Conservation (phyloP, 2,329 filamentous ascomycete species). For the Fusarium sp. region DNA sequence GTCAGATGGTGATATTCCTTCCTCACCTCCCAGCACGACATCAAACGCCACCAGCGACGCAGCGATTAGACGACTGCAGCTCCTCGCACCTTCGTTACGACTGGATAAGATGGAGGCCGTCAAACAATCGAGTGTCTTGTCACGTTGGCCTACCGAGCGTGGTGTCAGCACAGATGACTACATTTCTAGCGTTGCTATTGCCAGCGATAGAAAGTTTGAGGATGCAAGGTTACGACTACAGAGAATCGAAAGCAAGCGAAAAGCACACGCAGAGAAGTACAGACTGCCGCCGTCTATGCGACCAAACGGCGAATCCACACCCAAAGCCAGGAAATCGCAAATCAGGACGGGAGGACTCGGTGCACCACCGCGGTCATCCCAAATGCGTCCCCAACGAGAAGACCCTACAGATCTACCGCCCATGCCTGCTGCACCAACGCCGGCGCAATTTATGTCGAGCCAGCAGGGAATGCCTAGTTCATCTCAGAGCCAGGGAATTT, state of each 20-base stretch:
- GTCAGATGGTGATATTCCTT: constrained; percentile 37
- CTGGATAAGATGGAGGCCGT: constrained; percentile 44
- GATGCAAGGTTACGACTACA: constrained; percentile 52
- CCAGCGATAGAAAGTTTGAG: constrained; percentile 53
- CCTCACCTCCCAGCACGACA: constrained; percentile 32
- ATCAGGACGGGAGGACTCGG: constrained; percentile 1
- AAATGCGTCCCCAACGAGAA: constrained; percentile 23
- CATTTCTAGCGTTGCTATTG: constrained; percentile 54
- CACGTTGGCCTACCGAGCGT: constrained; percentile 56
- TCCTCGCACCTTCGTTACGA: constrained; percentile 51
- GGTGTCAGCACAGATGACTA: constrained; percentile 54
- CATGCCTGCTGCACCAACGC: constrained; percentile 36
- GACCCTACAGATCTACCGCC: constrained; percentile 31
- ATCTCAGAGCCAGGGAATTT: constrained; percentile 51
- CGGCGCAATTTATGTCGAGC: constrained; percentile 53
- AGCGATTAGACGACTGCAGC: constrained; percentile 52
- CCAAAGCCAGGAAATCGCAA: neutral
- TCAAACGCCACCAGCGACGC: constrained; percentile 41
- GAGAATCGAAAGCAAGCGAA: constrained; percentile 51
- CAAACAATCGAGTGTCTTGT: constrained; percentile 50
- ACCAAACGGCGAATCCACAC: constrained; percentile 41
- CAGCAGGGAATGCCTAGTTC: constrained; percentile 51
- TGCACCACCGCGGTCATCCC: constrained; percentile 20
- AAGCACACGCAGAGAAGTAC: constrained; percentile 52
- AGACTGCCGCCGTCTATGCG: constrained; percentile 48